These are phyloP conservation scores for Aeschynomene evenia DNA, from an alignment of 306 rosid species.

Conservation along the genomic window DNA sequence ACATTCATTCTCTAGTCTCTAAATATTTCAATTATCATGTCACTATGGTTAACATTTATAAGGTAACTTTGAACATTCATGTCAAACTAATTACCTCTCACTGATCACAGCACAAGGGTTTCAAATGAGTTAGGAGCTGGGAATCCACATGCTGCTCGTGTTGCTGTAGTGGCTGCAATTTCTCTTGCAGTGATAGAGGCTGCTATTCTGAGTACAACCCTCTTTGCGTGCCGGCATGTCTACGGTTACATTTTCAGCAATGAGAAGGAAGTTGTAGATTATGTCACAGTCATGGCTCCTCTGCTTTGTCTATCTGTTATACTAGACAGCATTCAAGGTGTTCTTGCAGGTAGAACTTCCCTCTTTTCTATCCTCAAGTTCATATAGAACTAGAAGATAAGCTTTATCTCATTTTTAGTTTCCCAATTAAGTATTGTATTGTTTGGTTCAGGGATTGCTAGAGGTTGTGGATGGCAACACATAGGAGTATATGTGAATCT, in stretches of 20 bases:
- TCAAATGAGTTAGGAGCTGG: constrained; percentile 78
- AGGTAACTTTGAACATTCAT: background rate
- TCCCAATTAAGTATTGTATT: background rate
- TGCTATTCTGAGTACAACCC: constrained; percentile 32
- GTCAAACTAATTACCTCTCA: background rate
- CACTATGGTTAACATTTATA: background rate
- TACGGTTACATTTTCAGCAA: constrained; percentile 58
- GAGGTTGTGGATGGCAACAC: constrained; percentile 83
- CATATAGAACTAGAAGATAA: background rate
- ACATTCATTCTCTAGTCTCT: too few relatives aligned
- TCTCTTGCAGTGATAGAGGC: constrained; percentile 41
- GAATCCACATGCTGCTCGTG: constrained; percentile 49
- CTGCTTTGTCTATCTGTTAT: constrained; percentile 47
- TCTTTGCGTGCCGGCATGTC: constrained; percentile 42
- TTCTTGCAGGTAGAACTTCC: constrained; percentile 45
- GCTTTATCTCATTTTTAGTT: background rate
- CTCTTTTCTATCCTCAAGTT: background rate
- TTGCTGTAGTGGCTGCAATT: constrained; percentile 44
- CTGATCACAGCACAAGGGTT: constrained; percentile 52
- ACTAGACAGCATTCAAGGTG: constrained; percentile 58
- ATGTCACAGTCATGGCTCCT: constrained; percentile 66
- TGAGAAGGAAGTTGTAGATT: constrained; percentile 60
- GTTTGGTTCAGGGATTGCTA: constrained; percentile 49
- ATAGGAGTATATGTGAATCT: constrained; percentile 63
- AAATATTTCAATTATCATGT: background rate